These are phyloP conservation scores for Astrephomene gubernaculifera DNA, from an alignment of 139 green algal genomes.

Conservation along the genomic window DNA sequence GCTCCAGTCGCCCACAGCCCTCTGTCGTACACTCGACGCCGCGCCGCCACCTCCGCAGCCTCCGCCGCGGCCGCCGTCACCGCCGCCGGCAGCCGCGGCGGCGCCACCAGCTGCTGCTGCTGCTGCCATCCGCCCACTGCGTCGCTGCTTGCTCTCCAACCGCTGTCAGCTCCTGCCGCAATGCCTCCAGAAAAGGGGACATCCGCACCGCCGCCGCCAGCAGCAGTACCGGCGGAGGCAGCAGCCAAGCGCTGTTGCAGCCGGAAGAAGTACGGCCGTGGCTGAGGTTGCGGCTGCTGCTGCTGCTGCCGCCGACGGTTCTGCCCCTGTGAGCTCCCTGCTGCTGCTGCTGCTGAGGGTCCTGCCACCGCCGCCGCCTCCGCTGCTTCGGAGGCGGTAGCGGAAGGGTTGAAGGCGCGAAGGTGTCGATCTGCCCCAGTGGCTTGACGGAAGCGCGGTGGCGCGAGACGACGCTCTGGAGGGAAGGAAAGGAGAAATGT, in stretches of 20 bases:
- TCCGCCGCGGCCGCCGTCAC: neutral
- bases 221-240: neutral
- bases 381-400: too few species aligned
- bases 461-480: neutral
- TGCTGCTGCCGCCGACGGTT: neutral
- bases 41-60: neutral
- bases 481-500: neutral
- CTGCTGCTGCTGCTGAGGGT: neutral
- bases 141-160: too few species aligned
- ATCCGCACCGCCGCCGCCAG: too few species aligned
- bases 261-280: constrained; percentile 31
- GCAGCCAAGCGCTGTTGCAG: constrained; percentile 29
- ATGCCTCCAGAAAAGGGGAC: too few species aligned
- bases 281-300: neutral
- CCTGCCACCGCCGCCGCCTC: neutral
- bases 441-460: neutral
- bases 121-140: neutral
- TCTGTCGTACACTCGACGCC: constrained; percentile 19
- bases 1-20: neutral
- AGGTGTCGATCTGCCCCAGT: too few species aligned
- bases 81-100: neutral
- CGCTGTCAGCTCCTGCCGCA: too few species aligned
- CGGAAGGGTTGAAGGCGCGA: too few species aligned
- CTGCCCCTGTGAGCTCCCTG: neutral
- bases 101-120: neutral